phyloP scores from a whole-genome alignment of 352 stramenopile genomes.

The Phytopythium chamaehyphon region DNA sequence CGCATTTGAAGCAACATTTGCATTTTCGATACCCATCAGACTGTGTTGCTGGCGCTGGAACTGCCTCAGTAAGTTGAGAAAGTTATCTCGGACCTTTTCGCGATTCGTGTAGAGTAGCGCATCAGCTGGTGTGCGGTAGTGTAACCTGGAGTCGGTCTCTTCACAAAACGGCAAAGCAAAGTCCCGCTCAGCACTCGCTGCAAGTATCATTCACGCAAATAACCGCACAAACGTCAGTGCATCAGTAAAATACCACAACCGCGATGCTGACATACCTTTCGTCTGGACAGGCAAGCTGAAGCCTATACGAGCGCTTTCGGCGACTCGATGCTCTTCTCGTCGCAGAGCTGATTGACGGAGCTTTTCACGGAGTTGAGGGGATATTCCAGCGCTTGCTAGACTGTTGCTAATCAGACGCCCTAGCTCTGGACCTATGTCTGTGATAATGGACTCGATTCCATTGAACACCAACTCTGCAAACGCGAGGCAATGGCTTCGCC shows the following conservation, averaged over 20 bases:
- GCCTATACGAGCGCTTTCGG: slow-evolving; percentile 48
- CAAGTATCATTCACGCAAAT: neutral
- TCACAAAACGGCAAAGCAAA: slow-evolving; percentile 66
- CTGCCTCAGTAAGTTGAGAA: slow-evolving; percentile 46
- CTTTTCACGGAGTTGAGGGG: slow-evolving; percentile 18
- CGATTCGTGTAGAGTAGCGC: slow-evolving; percentile 59
- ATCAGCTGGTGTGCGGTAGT: slow-evolving; percentile 53
- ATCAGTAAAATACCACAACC: neutral
- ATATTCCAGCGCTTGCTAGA: slow-evolving; percentile 23
- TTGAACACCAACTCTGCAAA: slow-evolving; percentile 40
- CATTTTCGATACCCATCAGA: slow-evolving; percentile 33
- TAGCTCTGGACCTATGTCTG: slow-evolving; percentile 24
- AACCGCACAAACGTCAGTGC: slow-evolving; percentile 1
- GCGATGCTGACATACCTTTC: slow-evolving; percentile 17
- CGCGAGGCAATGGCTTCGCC: slow-evolving; percentile 21
- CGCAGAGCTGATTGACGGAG: slow-evolving; percentile 21
- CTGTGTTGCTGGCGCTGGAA: slow-evolving; percentile 64
- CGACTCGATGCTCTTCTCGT: slow-evolving; percentile 43
- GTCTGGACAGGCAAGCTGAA: slow-evolving; percentile 52
- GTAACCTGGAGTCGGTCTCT: slow-evolving; percentile 58
- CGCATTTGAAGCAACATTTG: slow-evolving; percentile 19
- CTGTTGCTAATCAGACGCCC: slow-evolving; percentile 13
- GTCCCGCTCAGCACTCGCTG: slow-evolving; percentile 37
- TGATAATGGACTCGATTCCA: slow-evolving; percentile 28
- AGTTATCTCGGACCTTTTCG: slow-evolving; percentile 59